phyloP scores from a whole-genome alignment of 805 yeast species.

The Schwanniomyces polymorphus region DNA sequence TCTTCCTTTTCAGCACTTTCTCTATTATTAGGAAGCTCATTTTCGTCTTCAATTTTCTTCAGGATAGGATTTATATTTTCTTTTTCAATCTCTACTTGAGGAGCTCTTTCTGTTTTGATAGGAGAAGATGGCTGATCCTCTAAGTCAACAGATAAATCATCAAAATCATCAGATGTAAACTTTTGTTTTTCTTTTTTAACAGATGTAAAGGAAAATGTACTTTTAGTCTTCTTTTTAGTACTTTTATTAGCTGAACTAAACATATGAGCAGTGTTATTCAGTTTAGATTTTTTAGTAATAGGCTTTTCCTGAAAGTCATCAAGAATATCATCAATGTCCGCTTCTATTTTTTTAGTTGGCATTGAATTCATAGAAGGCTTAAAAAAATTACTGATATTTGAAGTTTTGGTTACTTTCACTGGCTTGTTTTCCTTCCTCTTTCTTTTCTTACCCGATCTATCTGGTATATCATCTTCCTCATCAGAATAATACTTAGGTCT shows the following conservation, averaged over 20 bases:
- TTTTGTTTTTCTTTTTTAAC: conserved; percentile 15
- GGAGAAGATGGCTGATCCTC: conserved; percentile 39
- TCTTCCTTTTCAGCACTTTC: conserved; percentile 5
- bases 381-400: conserved; percentile 55
- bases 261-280: conserved; percentile 9
- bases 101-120: conserved; percentile 15
- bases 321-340: conserved; percentile 65
- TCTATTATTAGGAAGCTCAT: background rate
- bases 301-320: conserved; percentile 45
- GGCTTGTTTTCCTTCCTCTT: conserved; percentile 31
- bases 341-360: conserved; percentile 41
- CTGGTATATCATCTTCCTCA: conserved; percentile 41
- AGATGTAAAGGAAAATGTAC: conserved; percentile 23
- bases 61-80: conserved; percentile 12
- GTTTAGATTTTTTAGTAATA: conserved; percentile 15
- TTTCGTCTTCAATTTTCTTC: background rate
- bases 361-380: conserved; percentile 29
- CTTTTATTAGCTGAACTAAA: conserved; percentile 20
- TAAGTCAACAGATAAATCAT: conserved; percentile 23
- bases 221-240: conserved; percentile 14
- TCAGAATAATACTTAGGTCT: conserved; percentile 56
- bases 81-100: conserved; percentile 8
- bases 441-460: conserved; percentile 16
- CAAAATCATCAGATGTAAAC: conserved; percentile 27
- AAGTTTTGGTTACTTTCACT: conserved; percentile 39